These are phyloP conservation scores for Exophiala alcalophila DNA, from an alignment of 2,329 filamentous ascomycete species.

Conservation along the genomic window DNA sequence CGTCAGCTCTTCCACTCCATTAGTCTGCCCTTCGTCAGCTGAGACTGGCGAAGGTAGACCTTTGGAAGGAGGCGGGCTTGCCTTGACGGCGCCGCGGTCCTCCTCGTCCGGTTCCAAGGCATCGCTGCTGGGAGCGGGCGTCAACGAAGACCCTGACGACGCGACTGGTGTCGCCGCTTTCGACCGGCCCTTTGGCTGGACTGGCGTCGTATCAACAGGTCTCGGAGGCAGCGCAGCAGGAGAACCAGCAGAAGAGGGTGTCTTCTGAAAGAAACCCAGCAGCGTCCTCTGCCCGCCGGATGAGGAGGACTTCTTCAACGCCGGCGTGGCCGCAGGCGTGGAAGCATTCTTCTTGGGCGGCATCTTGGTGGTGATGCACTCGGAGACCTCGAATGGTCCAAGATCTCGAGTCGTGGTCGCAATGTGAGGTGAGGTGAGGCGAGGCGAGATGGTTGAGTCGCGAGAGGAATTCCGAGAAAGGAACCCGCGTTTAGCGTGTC, in stretches of 20 bases:
- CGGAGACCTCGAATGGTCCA: no score
- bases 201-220: conserved; percentile 20
- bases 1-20: conserved; percentile 32
- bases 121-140: conserved; percentile 80
- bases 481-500: no score
- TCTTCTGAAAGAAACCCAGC: conserved; percentile 73
- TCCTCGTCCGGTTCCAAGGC: conserved; percentile 66
- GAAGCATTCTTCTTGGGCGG: conserved; percentile 39
- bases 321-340: conserved; percentile 34
- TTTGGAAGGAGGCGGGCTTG: conserved; percentile 50
- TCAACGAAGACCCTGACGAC: conserved; percentile 51
- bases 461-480: no score
- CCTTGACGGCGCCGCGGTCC: conserved; percentile 39
- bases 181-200: conserved; percentile 45
- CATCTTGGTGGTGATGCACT: no score
- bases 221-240: conserved; percentile 13
- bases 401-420: no score
- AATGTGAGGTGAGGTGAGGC: no score
- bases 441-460: no score
- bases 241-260: conserved; percentile 31
- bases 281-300: conserved; percentile 66
- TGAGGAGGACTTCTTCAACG: conserved; percentile 42
- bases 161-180: conserved; percentile 44
- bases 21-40: conserved; percentile 40
- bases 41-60: conserved; percentile 45